These are phyloP conservation scores for Westerdykella sp. DNA, from an alignment of 2,329 filamentous ascomycete species.

Conservation along the genomic window DNA sequence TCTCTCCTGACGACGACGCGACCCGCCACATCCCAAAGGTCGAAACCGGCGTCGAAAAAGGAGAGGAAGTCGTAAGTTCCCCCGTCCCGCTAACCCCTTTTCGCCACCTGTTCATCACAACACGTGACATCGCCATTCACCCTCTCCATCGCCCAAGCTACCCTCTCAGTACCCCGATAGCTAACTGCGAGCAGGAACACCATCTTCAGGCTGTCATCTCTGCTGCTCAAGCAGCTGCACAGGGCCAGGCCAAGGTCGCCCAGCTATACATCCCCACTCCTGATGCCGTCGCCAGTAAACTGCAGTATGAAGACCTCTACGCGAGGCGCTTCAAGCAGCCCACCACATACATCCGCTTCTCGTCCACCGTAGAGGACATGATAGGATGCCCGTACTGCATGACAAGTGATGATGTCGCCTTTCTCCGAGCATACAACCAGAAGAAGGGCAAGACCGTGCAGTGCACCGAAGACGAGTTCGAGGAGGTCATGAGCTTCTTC, in stretches of 20 bases:
- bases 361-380: constrained; percentile 94
- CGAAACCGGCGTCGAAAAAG: constrained; percentile 93
- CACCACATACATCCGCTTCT: constrained; percentile 92
- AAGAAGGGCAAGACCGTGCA: constrained; percentile 58
- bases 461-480: constrained; percentile 86
- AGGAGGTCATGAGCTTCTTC: constrained; percentile 90
- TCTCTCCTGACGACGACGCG: constrained; percentile 74
- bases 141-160: neutral
- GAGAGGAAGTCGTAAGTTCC: constrained; percentile 87
- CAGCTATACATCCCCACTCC: constrained; percentile 63
- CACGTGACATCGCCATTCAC: neutral
- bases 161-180: constrained; percentile 10
- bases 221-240: constrained; percentile 52
- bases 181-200: constrained; percentile 62
- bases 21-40: constrained; percentile 77
- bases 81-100: constrained; percentile 24
- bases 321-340: constrained; percentile 73
- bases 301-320: constrained; percentile 88
- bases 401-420: constrained; percentile 82
- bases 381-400: constrained; percentile 89
- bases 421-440: constrained; percentile 76
- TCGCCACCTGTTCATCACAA: constrained; percentile 18
- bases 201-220: constrained; percentile 84
- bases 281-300: constrained; percentile 54
- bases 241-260: constrained; percentile 54